A percentile compares a stretch with the other conserved stretches of the same genome.
Evolutionary conservation across 257 asterid genomes (phyloP).

Genomic region (Nicotiana attenuata): DNA sequence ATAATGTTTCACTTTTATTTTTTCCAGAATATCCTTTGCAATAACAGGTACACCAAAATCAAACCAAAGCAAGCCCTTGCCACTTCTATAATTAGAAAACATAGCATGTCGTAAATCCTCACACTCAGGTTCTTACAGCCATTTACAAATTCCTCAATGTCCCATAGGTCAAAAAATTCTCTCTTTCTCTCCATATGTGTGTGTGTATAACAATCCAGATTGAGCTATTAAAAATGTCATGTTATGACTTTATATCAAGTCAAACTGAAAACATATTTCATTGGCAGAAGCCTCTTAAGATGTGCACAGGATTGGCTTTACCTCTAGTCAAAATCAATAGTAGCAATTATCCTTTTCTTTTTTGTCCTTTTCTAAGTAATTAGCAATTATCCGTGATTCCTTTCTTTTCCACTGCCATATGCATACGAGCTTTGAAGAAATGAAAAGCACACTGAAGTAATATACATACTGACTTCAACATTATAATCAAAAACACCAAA

Average conservation of each 20-base stretch:
- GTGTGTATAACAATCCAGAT: neutral
- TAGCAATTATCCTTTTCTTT: neutral
- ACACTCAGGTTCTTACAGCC: neutral
- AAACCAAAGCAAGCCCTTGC: neutral
- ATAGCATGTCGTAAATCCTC: neutral
- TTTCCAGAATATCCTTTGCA: neutral
- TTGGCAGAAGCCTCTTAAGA: neutral
- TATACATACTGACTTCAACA: too few species aligned
- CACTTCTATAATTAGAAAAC: neutral
- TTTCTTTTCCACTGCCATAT: too few species aligned
- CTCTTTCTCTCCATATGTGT: neutral
- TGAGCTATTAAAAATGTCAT: neutral
- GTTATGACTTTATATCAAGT: neutral
- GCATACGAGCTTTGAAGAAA: neutral
- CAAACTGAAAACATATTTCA: neutral
- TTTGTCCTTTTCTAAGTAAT: neutral
- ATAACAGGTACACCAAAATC: neutral
- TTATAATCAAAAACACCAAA: neutral
- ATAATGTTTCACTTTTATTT: neutral
- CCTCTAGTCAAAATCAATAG: neutral
- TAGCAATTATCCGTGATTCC: neutral
- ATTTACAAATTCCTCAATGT: neutral
- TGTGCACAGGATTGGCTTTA: neutral
- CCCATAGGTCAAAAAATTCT: neutral
- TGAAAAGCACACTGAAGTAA: too few species aligned